Base-by-base conservation (phyloP, 306 rosid species). In the Parietaria judaica region DNA sequence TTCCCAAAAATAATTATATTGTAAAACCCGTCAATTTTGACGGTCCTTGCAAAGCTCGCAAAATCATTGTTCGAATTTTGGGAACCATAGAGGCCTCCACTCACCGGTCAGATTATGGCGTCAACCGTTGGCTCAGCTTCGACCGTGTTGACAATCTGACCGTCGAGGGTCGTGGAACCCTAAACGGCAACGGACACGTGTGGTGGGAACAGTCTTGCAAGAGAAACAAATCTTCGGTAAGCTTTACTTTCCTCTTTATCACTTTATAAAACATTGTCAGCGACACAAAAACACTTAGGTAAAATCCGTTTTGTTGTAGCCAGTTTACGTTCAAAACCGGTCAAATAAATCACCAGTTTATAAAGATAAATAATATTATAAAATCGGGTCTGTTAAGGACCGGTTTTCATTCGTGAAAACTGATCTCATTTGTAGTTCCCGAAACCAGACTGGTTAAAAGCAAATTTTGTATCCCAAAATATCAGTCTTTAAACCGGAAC, bases 151-250 rank as follows among this genome's bases (percentile, higher is more conserved):
- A 75, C 8, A 63, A 60, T 34, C 59, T 89, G 11, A 10, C 31
- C 13, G 77, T 89, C 45, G 53, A 67, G 31, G 95, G 97, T 51
- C 80, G 82, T 23, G 96, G 97, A 76, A 84, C 84, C 70, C 51
- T 89, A 65, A 47, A 86, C 65, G 97, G 97, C 64, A 86, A 84
- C 38, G 97, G 97, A 17, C 54, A 80, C n/a, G 55, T 67, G 7
- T 89, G 97, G 97, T 89, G 97, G 97, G 2, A 80, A 67, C 80
- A 78, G 60, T 86, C 97, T 17, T 89, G 97, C 84, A 80, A 80
- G 71, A 74, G 58, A 53, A 69, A 73, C 53, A 75, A 76, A 58
- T 58, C 68, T n/a, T 60, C 5, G 3, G 95, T 88, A 76, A 74
- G 74, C 69, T 34, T 8, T 1, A 7, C 3, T 59, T 48, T 46